Evolutionary conservation across 371 early-diverging fungal species (phyloP).

Genomic region (Mortierella sp.): DNA sequence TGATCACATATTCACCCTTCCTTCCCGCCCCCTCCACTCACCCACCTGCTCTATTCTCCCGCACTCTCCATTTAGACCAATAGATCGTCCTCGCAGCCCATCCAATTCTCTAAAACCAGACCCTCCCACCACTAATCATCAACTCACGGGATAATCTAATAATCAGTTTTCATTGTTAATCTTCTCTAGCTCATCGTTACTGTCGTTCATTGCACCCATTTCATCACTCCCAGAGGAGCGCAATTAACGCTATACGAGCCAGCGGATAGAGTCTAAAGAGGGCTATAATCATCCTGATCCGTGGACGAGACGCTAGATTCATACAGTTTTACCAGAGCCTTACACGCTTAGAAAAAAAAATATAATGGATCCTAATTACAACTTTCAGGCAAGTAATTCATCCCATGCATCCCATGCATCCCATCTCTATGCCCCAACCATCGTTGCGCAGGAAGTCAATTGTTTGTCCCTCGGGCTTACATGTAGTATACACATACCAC

Average conservation of each 20-base stretch:
- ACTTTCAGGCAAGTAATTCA: conserved; percentile 39
- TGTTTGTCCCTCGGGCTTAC: no score
- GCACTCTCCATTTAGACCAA: background rate
- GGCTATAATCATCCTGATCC: background rate
- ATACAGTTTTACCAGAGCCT: background rate
- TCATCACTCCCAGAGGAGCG: background rate
- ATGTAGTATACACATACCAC: background rate
- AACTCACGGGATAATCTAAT: background rate
- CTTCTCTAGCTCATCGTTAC: background rate
- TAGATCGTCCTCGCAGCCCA: background rate
- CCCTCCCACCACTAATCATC: background rate
- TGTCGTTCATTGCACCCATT: background rate
- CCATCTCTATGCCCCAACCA: background rate
- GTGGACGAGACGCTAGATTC: background rate
- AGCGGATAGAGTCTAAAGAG: background rate
- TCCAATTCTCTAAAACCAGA: background rate
- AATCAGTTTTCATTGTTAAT: no score
- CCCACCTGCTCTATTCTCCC: background rate
- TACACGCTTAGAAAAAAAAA: background rate
- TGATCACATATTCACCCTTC: background rate
- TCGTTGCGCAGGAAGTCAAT: background rate
- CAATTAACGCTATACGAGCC: background rate
- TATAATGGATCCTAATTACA: conserved; percentile 48
- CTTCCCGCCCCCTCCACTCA: background rate
- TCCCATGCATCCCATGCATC: conserved; percentile 1